phyloP scores from a whole-genome alignment of 257 asterid genomes.

The Solanum ossicruentum region DNA sequence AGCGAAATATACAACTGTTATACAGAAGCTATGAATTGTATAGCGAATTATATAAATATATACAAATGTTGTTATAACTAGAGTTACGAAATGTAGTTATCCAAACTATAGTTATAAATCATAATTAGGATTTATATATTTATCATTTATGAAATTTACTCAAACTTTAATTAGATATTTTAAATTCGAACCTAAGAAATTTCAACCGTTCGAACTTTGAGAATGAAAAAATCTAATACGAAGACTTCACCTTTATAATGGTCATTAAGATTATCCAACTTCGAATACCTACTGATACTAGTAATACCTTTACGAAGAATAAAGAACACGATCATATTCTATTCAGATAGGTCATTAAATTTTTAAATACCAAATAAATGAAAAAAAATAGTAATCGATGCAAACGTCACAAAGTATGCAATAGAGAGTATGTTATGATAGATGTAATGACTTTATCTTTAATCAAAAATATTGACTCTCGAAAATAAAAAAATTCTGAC shows the following conservation, averaged over 20 bases:
- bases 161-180: too few species aligned
- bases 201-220: neutral
- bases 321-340: too few species aligned
- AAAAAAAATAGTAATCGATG: neutral
- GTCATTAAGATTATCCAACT: neutral
- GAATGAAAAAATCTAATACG: neutral
- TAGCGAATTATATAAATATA: too few species aligned
- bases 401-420: neutral
- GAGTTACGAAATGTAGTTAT: too few species aligned
- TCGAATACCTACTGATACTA: neutral
- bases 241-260: neutral
- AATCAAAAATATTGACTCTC: neutral
- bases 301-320: too few species aligned
- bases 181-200: neutral
- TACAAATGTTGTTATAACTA: too few species aligned
- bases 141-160: too few species aligned
- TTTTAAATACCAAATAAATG: neutral
- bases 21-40: too few species aligned
- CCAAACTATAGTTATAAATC: too few species aligned
- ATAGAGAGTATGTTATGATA: neutral
- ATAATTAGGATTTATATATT: too few species aligned
- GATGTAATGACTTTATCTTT: neutral
- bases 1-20: too few species aligned
- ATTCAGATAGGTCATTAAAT: neutral
- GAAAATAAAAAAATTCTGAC: neutral